Evolutionary conservation across 495 filamentous ascomycete genomes (phyloP), one percentile per base, ranked within the genome.

Genomic region (Parachaetomium inaequale): DNA sequence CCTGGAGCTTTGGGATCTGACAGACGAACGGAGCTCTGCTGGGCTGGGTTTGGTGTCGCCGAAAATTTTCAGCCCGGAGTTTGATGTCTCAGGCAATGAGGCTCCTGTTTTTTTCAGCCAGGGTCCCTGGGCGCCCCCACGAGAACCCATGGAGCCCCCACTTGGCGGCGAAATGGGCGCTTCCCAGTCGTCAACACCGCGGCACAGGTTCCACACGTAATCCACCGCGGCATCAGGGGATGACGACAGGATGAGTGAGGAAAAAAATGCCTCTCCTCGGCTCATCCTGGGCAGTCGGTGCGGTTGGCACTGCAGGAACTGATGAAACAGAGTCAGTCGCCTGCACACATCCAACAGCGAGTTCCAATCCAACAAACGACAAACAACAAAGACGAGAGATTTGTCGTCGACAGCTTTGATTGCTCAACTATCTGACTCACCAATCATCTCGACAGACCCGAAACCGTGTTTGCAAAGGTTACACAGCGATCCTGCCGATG

Each of bases 51-150:
- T 56, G 59, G 64, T 62, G 67, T 51, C 59, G 51, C 55, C 59
- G 67, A 71, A 73, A 73, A 63, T 67, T 71, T 73, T 68, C 65
- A 64, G 58, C 57, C 36, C 50, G 31, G n/a, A n/a, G 38, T 61
- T 70, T 71, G 69, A 66, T 72, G 70, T 72, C 68, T 74, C 67
- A 69, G 69, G 71, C 66, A 65, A 42, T 64, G 71, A 70, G 69
- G 66, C 68, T 74, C 70, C 38, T 51, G 53, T 63, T 55, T 42
- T n/a, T 15, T 8, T 11, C n/a, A 26, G 12, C 55, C 32, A 31
- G 55, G 55, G 38, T 26, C 25, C 61, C 56, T 34, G n/a, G 36
- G 1, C 5, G 45, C 55, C 58, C 59, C 60, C 58, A 63, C 64
- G 60, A n/a, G n/a, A n/a, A n/a, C n/a, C n/a, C n/a, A n/a, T n/a